Conservation (phyloP, 2,329 filamentous ascomycete genomes). For the Fusarium praegraminearum region DNA sequence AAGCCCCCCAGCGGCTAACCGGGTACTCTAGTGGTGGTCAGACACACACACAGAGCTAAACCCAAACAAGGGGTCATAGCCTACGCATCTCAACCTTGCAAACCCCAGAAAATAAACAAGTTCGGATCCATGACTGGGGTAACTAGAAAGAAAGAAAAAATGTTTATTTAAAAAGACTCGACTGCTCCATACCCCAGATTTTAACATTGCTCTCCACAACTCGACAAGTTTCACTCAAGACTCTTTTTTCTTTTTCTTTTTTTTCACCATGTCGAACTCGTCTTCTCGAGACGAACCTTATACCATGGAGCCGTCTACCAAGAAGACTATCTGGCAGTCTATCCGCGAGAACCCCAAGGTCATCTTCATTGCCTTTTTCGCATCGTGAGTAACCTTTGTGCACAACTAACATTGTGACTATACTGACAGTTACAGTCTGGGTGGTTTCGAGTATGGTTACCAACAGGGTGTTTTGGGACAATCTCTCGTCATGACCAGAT, state of each 20-base stretch:
- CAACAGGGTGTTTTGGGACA: constrained; percentile 67
- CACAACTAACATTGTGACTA: rapidly evolving
- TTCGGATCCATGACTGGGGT: constrained; percentile 2
- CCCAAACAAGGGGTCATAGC: constrained; percentile 16
- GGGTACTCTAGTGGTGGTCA: constrained; percentile 8
- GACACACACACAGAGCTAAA: neutral
- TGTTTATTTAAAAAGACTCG: constrained; percentile 32
- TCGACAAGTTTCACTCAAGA: neutral
- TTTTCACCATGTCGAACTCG: constrained; percentile 21
- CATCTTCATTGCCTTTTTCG: constrained; percentile 46
- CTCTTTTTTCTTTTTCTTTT: neutral
- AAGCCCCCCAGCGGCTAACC: constrained; percentile 3
- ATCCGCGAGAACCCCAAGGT: constrained; percentile 40
- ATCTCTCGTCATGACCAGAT: constrained; percentile 65
- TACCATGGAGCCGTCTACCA: constrained; percentile 18
- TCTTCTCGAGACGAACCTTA: constrained; percentile 14
- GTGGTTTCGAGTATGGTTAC: constrained; percentile 45
- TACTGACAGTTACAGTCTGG: constrained; percentile 25
- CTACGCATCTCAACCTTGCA: constrained; percentile 2
- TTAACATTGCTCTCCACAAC: constrained; percentile 21
- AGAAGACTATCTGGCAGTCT: constrained; percentile 23
- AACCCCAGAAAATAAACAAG: constrained; percentile 25
- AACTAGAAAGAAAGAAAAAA: neutral
- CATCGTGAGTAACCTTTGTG: constrained; percentile 28
- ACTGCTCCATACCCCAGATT: constrained; percentile 29